Evolutionary conservation across 1,284 basidiomycete species (phyloP).

Genomic region (Xerocomus minutiporus): DNA sequence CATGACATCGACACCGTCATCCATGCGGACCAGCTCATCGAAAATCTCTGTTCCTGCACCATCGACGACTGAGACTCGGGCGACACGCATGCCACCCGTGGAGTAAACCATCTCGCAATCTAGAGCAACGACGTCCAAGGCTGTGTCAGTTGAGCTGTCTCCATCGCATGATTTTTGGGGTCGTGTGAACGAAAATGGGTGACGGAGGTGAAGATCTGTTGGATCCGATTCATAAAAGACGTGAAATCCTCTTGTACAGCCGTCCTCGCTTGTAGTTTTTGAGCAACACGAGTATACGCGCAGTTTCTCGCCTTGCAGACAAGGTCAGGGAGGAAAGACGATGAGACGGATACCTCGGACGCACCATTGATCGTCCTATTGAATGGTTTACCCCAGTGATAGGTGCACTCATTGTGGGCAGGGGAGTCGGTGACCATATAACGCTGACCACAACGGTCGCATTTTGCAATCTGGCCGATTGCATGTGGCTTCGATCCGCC

Average conservation of each 20-base stretch:
- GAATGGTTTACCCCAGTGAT: conserved; percentile 79
- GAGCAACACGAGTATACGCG: conserved; percentile 67
- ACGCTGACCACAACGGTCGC: conserved; percentile 71
- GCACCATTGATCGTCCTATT: conserved; percentile 56
- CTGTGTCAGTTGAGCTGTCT: conserved; percentile 30
- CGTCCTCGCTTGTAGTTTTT: conserved; percentile 50
- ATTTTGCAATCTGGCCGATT: conserved; percentile 63
- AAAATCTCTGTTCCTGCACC: conserved; percentile 67
- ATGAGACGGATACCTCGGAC: conserved; percentile 15
- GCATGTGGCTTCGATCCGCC: conserved; percentile 62
- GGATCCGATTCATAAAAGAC: conserved; percentile 75
- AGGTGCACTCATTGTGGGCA: conserved; percentile 63
- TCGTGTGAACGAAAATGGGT: conserved; percentile 61
- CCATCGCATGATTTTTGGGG: conserved; percentile 21
- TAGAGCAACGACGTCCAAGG: conserved; percentile 72
- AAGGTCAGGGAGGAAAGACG: conserved; percentile 1
- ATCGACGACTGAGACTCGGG: conserved; percentile 83
- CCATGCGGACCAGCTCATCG: conserved; percentile 80
- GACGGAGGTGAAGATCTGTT: conserved; percentile 67
- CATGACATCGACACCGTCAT: conserved; percentile 74
- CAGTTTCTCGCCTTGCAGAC: conserved; percentile 54
- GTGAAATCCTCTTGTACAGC: conserved; percentile 65
- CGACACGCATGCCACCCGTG: conserved; percentile 82
- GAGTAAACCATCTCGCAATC: conserved; percentile 95
- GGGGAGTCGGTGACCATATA: conserved; percentile 64